phyloP scores from a whole-genome alignment of 345 rosid genomes.

The Hibiscus syriacus region DNA sequence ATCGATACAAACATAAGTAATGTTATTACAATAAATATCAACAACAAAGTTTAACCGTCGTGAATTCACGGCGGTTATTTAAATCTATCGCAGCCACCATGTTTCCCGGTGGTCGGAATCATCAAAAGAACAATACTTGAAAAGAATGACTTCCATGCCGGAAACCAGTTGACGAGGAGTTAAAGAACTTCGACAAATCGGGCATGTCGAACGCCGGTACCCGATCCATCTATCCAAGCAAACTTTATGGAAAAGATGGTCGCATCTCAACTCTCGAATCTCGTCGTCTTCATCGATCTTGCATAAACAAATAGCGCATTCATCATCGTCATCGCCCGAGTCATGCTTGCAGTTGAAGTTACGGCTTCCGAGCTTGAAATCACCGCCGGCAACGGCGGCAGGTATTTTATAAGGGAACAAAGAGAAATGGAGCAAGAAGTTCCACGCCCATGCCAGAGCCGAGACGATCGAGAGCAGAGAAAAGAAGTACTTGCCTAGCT shows the following conservation, averaged over 20 bases:
- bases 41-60: too few species aligned
- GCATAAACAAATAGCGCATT: conserved; percentile 24
- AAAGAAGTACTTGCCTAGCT: too few species aligned
- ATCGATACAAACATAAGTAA: too few species aligned
- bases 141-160: too few species aligned
- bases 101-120: too few species aligned
- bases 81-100: conserved; percentile 33
- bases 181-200: conserved; percentile 28
- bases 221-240: conserved; percentile 31
- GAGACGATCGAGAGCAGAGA: background rate
- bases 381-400: background rate
- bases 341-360: background rate
- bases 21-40: background rate
- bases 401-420: background rate
- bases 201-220: conserved; percentile 19
- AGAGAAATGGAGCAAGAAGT: too few species aligned
- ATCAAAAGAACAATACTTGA: too few species aligned
- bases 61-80: too few species aligned
- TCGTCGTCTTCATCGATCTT: too few species aligned
- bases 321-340: background rate
- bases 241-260: too few species aligned
- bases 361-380: background rate
- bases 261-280: too few species aligned
- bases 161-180: background rate
- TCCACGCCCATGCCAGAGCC: background rate